A percentile compares a stretch with the other conserved stretches of the same genome.
These are phyloP conservation scores for Tylopilus balloui DNA, from an alignment of 768 basidiomycete genomes.

Conservation along the genomic window DNA sequence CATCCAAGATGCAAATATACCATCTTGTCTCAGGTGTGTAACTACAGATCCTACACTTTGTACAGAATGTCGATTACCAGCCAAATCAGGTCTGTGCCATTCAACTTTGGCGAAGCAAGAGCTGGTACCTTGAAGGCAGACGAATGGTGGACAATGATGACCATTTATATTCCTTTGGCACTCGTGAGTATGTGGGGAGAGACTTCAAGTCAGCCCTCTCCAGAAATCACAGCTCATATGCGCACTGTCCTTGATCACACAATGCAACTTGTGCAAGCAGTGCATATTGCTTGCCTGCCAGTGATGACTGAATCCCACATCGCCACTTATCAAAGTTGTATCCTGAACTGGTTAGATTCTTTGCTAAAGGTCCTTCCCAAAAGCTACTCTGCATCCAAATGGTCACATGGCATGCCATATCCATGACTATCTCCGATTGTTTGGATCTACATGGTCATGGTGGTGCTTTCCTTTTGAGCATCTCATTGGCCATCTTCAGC, in stretches of 20 bases:
- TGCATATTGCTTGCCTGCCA: neutral
- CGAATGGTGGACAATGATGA: neutral
- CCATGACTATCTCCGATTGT: neutral
- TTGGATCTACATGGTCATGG: neutral
- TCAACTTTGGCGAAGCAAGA: neutral
- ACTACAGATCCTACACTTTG: too few species aligned
- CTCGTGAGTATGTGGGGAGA: neutral
- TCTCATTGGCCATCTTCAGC: neutral
- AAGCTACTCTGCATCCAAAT: neutral
- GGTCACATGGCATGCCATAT: neutral
- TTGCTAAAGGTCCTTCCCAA: neutral
- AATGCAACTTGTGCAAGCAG: neutral
- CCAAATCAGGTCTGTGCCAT: neutral
- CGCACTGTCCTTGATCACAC: neutral
- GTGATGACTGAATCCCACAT: neutral
- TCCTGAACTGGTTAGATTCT: too few species aligned
- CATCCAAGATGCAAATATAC: neutral
- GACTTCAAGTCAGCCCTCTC: too few species aligned
- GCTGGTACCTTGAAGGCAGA: constrained; percentile 1
- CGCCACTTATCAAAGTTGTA: neutral
- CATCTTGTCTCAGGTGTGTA: too few species aligned
- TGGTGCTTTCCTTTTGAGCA: constrained; percentile 1
- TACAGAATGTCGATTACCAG: neutral
- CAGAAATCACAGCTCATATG: neutral
- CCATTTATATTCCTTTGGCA: neutral